Conservation (phyloP, 225 moss, liverwort and hornwort genomes). For the Polytrichum formosum region DNA sequence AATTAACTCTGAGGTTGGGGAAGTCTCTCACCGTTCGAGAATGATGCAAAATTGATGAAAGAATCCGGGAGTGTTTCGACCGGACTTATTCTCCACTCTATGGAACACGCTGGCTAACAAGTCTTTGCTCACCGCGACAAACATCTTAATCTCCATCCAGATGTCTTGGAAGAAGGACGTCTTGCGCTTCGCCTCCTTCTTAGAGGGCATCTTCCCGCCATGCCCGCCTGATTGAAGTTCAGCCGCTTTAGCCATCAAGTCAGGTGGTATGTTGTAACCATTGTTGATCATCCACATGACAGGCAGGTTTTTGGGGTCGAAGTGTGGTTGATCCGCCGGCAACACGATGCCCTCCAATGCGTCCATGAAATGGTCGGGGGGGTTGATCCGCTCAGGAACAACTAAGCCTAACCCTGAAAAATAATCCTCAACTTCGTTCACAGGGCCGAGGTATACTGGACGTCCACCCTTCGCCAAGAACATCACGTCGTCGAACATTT, state of each 20-base stretch:
- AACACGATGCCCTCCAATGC: constrained; percentile 66
- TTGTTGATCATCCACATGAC: constrained; percentile 88
- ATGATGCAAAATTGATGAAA: constrained; percentile 59
- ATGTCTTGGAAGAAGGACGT: constrained; percentile 64
- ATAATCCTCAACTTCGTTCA: constrained; percentile 74
- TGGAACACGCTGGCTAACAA: constrained; percentile 29
- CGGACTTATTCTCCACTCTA: constrained; percentile 63
- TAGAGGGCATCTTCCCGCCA: constrained; percentile 3
- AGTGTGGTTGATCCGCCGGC: constrained; percentile 57
- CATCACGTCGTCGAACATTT: constrained; percentile 97
- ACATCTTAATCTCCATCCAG: constrained; percentile 50
- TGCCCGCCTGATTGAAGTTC: constrained; percentile 23
- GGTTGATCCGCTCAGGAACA: constrained; percentile 87
- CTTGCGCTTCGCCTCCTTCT: constrained; percentile 24
- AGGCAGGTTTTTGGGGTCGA: constrained; percentile 70
- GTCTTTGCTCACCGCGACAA: constrained; percentile 34
- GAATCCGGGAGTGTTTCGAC: constrained; percentile 74
- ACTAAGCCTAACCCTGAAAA: constrained; percentile 59
- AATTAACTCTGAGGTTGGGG: no score
- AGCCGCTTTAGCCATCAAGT: constrained; percentile 43
- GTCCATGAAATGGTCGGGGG: constrained; percentile 93
- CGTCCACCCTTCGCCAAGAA: constrained; percentile 80
- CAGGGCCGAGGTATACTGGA: constrained; percentile 83
- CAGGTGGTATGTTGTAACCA: constrained; percentile 69
- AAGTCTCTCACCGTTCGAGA: constrained; percentile 45